A percentile compares a stretch with the other conserved stretches of the same genome.
Evolutionary conservation across 2,329 filamentous ascomycete genomes (phyloP).

Genomic region (Diaporthe destruens): DNA sequence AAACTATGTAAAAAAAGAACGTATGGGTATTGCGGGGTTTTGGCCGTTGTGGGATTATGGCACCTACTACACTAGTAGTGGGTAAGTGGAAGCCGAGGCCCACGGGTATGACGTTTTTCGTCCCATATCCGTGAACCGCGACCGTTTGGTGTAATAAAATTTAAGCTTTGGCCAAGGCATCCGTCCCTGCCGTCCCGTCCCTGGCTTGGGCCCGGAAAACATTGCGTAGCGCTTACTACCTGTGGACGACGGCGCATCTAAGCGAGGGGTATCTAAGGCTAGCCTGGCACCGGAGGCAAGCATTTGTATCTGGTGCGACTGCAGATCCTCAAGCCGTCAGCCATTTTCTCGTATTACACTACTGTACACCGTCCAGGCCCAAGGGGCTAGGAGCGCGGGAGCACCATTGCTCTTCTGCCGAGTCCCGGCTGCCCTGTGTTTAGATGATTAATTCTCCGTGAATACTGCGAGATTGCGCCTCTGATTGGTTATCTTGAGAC

Average conservation of each 20-base stretch:
- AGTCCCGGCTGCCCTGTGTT: background rate
- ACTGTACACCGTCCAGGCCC: background rate
- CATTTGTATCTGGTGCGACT: conserved; percentile 9
- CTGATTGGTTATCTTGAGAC: background rate
- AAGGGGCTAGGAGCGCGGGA: background rate
- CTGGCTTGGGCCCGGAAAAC: background rate
- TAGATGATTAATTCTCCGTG: conserved; percentile 4
- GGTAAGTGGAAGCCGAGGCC: too few relatives aligned
- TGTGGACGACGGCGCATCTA: background rate
- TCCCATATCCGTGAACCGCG: too few relatives aligned
- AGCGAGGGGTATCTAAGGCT: background rate
- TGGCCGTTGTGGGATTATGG: too few relatives aligned
- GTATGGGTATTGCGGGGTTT: too few relatives aligned
- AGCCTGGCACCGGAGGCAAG: background rate
- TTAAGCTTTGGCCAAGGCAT: too few relatives aligned
- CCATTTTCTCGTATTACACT: conserved; percentile 20
- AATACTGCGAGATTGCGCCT: background rate
- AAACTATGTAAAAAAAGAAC: too few relatives aligned
- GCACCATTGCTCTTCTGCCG: background rate
- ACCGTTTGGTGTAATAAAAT: too few relatives aligned
- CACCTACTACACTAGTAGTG: too few relatives aligned
- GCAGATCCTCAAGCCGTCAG: conserved; percentile 16
- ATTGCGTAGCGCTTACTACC: conserved; percentile 20
- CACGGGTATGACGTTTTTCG: too few relatives aligned
- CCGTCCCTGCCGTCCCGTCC: background rate